These are phyloP conservation scores for Thalassiosira exigua DNA, from an alignment of 352 stramenopile genomes.

Conservation along the genomic window DNA sequence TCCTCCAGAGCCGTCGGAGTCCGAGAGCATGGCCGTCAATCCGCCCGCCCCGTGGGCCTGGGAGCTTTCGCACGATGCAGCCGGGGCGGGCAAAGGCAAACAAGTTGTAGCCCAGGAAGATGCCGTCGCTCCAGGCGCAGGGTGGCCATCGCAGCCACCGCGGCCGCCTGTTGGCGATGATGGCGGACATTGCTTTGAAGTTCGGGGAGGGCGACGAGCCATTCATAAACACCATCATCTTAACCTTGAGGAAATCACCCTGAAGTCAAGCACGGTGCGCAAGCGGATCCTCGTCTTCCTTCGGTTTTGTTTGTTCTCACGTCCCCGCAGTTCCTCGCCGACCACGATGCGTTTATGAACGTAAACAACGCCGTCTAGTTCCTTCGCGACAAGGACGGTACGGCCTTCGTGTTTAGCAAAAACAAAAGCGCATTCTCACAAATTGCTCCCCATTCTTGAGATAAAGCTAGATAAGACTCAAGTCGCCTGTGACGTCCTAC, in stretches of 20 bases:
- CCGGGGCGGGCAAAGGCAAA: too few relatives aligned
- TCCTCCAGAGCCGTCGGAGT: too few relatives aligned
- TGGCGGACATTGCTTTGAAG: constrained; percentile 8
- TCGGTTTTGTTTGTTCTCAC: not conserved
- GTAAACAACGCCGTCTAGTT: not conserved
- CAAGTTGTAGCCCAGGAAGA: too few relatives aligned
- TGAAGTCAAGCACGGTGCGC: not conserved
- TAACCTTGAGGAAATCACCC: not conserved
- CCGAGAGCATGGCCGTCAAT: too few relatives aligned
- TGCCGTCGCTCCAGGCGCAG: too few relatives aligned
- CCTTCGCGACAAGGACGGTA: not conserved
- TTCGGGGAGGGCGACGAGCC: not conserved
- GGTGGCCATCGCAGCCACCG: too few relatives aligned
- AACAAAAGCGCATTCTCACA: not conserved
- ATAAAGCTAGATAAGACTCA: not conserved
- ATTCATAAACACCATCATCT: not conserved
- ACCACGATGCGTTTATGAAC: not conserved
- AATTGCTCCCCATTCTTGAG: not conserved
- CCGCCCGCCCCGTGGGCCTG: too few relatives aligned
- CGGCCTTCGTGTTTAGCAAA: not conserved
- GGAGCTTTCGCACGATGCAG: too few relatives aligned
- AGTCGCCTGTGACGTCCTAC: not conserved
- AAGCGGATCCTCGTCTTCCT: too few relatives aligned
- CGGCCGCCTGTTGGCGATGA: too few relatives aligned
- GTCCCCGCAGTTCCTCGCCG: not conserved